Evolutionary conservation across 768 basidiomycete species (phyloP), one percentile per base, ranked within the genome.

Genomic region (Amanita pseudoporphyria): DNA sequence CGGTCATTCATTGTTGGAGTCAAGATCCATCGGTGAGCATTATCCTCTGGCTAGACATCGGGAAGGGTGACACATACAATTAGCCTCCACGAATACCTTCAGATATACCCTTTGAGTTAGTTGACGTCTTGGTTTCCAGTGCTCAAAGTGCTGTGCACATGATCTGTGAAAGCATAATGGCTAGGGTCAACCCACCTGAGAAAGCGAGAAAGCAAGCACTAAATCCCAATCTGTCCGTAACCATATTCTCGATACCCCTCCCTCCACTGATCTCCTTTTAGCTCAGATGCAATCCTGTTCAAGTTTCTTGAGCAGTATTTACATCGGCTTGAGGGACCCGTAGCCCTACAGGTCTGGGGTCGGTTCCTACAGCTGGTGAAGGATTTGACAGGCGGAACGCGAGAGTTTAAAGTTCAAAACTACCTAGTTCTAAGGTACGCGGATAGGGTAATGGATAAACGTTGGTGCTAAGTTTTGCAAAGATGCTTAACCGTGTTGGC

Each of bases 341-440:
- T 96, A 31, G 94, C 90, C 3, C 73, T 93, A 9, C 96, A 98
- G 67, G 87, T 97, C 16, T 98, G 95, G 95, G 64, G 69, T 37
- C 77, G 88, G 16, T 84, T 83, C 58, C 69, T 89, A 54, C 78
- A 82, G 43, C 69, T 97, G 37, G 78, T 82, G 6, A 89, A 85
- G 59, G 94, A 97, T 19, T 63, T 95, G 18, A 65, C 78, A n/a
- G 73, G 70, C 33, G 76, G 70, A 44, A 69, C 79, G 18, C 75
- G 81, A 24, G 82, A 84, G 26, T 86, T 84, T 64, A 86, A 84
- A 54, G 55, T 73, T 0, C 82, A 87, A 52, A 71, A 81, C 10
- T 91, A 85, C 64, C 73, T 83, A 10, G 72, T 81, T 9, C 68
- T 97, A 16, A 74, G 82, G 90, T 93, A 59, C 37, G 73, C 45